Base-by-base conservation (phyloP, 164 flowering plant species). In the Macadamia integrifolia region DNA sequence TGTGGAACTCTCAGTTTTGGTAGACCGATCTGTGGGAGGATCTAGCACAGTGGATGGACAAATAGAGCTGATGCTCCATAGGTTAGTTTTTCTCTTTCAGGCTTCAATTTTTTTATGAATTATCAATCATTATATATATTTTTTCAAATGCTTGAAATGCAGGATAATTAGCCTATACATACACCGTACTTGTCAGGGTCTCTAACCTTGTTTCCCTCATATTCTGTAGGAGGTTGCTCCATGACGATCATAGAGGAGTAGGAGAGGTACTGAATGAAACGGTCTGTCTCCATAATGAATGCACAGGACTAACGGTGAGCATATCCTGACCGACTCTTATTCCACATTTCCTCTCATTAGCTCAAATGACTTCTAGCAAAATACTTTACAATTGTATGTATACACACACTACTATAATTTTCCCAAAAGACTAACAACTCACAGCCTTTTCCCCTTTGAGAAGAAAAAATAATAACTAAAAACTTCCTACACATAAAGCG, bases 171-270 rank as follows among this genome's bases (percentile, higher is more conserved):
- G 15, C 18, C 5, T 9, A 15, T 72, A 58, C 43, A 35, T 53
- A 40, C 35, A 32, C 23, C 57, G 52, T 35, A 40, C 8, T 62
- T 65, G 31, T 32, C 49, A 50, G 23, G 50, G 28, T 49, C 9
- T 13, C 9, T 71, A 35, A 28, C 14, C 50, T 67, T 15, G 48
- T 69, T 53, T 18, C 69, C 23, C 23, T 40, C 62, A 15, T 35
- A 62, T 59, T 43, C 23, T 61, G 58, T 63, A 91, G 96, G 94
- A 88, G 98, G 82, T 67, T 92, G 74, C 74, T 87, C 71, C 79
- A 80, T 81, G 97, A 94, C 86, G 98, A 94, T 80, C 29, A 72
- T 12, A 88, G 91, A 85, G 98, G 98, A 72, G 97, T 94, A 80
- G 97, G 86, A 50, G 98, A 91, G 83, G 83, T 81, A 40, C 78